A percentile compares a stretch with the other conserved stretches of the same genome.
Evolutionary conservation across 306 rosid species (phyloP).

Genomic region (Trifolium pratense): DNA sequence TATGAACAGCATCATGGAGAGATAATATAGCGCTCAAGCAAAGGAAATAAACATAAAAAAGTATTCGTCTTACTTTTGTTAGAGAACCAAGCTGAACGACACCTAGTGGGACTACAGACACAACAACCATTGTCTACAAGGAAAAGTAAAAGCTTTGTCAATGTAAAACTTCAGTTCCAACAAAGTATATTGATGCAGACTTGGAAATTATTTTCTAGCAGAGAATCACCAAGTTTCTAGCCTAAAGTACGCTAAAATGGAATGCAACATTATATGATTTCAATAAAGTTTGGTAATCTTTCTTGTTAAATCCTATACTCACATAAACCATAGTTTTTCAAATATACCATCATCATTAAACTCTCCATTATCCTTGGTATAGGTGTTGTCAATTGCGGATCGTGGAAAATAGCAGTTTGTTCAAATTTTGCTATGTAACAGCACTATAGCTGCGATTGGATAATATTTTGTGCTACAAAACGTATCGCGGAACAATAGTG

Average conservation of each 20-base stretch:
- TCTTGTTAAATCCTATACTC: slow-evolving; percentile 4
- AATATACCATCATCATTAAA: slow-evolving; percentile 29
- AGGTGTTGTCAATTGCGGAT: background rate
- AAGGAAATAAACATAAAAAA: slow-evolving; percentile 22
- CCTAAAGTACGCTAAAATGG: background rate
- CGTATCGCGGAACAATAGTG: background rate
- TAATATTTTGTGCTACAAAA: background rate
- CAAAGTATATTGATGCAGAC: slow-evolving; percentile 26
- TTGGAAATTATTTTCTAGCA: slow-evolving; percentile 17
- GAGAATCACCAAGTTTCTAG: slow-evolving; percentile 31
- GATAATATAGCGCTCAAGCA: slow-evolving; percentile 27
- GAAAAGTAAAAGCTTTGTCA: slow-evolving; percentile 38
- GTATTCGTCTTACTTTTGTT: slow-evolving; percentile 66
- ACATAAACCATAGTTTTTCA: slow-evolving; percentile 10
- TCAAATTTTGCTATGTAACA: background rate
- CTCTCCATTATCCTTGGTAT: slow-evolving; percentile 12
- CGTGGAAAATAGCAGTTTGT: background rate
- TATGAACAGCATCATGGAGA: slow-evolving; percentile 12
- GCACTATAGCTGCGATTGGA: background rate
- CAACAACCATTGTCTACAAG: slow-evolving; percentile 77
- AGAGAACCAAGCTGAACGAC: slow-evolving; percentile 94
- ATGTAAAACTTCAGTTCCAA: slow-evolving; percentile 20
- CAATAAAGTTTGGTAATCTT: slow-evolving; percentile 2
- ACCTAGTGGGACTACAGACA: slow-evolving; percentile 83
- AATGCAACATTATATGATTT: background rate